phyloP scores from a whole-genome alignment of 345 rosid genomes.

The Gossypium australe region DNA sequence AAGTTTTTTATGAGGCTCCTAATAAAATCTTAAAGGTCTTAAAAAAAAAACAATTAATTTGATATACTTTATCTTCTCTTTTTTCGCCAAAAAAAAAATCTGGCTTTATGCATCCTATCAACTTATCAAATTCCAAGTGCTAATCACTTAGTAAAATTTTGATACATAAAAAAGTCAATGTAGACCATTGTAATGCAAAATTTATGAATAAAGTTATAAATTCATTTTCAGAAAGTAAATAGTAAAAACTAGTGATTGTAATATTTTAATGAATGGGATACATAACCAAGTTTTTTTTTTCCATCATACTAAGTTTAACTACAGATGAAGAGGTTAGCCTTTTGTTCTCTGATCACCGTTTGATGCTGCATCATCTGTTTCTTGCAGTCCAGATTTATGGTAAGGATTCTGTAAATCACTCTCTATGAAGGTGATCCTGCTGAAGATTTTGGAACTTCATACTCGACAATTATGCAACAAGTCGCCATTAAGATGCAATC shows the following conservation, averaged over 20 bases:
- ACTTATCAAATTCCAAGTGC: background rate
- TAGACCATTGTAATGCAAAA: background rate
- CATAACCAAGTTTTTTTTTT: background rate
- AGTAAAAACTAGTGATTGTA: background rate
- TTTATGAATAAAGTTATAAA: background rate
- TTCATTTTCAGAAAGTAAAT: background rate
- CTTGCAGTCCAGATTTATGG: background rate
- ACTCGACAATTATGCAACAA: background rate
- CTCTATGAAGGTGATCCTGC: background rate
- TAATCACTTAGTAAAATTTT: background rate
- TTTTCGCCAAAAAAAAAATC: too few relatives aligned
- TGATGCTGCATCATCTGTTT: background rate
- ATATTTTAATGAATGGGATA: background rate
- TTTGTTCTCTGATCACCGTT: background rate
- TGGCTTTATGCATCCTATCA: too few relatives aligned
- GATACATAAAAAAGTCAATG: background rate
- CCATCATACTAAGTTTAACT: background rate
- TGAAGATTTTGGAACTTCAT: background rate
- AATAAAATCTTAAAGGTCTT: too few relatives aligned
- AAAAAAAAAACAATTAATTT: too few relatives aligned
- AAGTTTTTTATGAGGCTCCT: too few relatives aligned
- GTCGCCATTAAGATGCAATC: slow-evolving; percentile 11
- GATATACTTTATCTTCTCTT: too few relatives aligned
- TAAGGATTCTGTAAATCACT: background rate
- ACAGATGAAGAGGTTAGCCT: background rate